Conservation (phyloP, 257 asterid species). For the Gardenia jasminoides region DNA sequence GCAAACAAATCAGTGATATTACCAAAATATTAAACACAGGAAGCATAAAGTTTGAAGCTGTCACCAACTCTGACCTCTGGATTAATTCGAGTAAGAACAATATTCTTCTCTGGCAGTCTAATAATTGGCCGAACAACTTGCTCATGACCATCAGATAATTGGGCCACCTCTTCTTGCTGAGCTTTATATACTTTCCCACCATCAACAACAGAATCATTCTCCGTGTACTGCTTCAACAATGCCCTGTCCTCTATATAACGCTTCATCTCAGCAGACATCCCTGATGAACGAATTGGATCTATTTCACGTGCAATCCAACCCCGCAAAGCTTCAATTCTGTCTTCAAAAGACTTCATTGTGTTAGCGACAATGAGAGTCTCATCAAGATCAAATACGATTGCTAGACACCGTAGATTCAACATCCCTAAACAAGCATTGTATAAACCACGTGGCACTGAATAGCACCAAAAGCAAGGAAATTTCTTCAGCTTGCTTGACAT, state of each 20-base stretch:
- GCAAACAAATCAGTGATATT: background rate
- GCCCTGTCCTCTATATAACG: conserved; percentile 86
- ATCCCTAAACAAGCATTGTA: conserved; percentile 66
- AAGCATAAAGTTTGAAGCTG: conserved; percentile 13
- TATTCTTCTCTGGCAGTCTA: conserved; percentile 79
- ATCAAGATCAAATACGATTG: conserved; percentile 95
- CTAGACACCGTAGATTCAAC: conserved; percentile 83
- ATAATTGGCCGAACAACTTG: conserved; percentile 81
- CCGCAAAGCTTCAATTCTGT: conserved; percentile 72
- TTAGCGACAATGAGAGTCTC: conserved; percentile 98
- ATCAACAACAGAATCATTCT: conserved; percentile 73
- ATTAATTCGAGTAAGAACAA: conserved; percentile 90
- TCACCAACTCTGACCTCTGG: conserved; percentile 73
- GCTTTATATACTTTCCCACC: conserved; percentile 62
- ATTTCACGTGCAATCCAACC: conserved; percentile 72
- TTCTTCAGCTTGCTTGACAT: conserved; percentile 94
- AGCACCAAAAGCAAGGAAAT: conserved; percentile 99
- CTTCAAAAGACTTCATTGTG: conserved; percentile 97
- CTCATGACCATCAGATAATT: conserved; percentile 56
- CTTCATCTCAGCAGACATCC: conserved; percentile 92
- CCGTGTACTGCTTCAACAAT: conserved; percentile 84
- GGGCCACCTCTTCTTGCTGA: conserved; percentile 81
- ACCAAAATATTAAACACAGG: background rate
- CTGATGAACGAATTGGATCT: conserved; percentile 72
- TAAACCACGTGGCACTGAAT: conserved; percentile 67